Evolutionary conservation across 495 filamentous ascomycete genomes (phyloP).

Genomic region (Tuber brumale): DNA sequence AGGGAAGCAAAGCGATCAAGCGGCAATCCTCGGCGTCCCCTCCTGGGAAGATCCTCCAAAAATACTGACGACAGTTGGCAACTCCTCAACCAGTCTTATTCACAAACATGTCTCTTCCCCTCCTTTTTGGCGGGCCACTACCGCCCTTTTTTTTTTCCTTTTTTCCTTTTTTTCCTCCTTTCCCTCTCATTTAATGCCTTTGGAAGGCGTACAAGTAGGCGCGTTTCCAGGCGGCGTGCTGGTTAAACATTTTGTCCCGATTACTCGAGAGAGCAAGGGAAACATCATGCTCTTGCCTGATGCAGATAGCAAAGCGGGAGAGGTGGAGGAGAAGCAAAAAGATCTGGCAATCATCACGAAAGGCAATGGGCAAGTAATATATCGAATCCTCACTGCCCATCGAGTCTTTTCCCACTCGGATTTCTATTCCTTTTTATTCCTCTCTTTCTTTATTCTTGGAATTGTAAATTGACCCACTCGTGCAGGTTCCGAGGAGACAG

Average conservation of each 20-base stretch:
- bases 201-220: neutral
- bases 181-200: neutral
- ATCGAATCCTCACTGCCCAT: neutral
- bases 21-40: neutral
- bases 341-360: neutral
- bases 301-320: neutral
- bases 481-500: neutral
- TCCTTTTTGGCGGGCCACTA: neutral
- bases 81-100: neutral
- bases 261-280: neutral
- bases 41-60: neutral
- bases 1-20: neutral
- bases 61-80: slow-evolving; percentile 1
- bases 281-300: neutral
- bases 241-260: neutral
- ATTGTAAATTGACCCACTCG: neutral
- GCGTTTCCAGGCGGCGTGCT: neutral
- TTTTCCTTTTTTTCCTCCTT: neutral
- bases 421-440: neutral
- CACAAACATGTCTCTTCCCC: neutral
- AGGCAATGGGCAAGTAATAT: neutral
- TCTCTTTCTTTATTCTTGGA: neutral
- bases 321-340: neutral
- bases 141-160: neutral
- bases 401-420: neutral